These are phyloP conservation scores for Colletotrichum abscissum DNA, from an alignment of 2,329 filamentous ascomycete genomes.

Conservation along the genomic window DNA sequence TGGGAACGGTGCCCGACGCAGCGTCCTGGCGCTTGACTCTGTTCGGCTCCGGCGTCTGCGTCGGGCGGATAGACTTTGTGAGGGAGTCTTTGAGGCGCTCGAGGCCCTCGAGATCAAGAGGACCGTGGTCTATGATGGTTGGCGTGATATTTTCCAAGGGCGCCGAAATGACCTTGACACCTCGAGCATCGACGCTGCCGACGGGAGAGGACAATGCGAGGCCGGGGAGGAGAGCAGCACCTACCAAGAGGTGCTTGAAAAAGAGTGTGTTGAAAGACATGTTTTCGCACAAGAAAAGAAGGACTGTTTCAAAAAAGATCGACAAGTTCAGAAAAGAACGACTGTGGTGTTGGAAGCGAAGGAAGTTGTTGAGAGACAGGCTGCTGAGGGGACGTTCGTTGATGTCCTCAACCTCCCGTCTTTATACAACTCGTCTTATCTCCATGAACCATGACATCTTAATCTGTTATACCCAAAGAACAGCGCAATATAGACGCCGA, in stretches of 20 bases:
- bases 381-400: not conserved
- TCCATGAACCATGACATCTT: not conserved
- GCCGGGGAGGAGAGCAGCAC: not conserved
- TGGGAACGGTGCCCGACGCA: not conserved
- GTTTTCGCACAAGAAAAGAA: not conserved
- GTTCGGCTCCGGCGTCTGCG: not conserved
- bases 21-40: not conserved
- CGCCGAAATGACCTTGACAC: not conserved
- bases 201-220: not conserved
- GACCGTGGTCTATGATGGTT: slow-evolving; percentile 10
- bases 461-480: not conserved
- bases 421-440: not conserved
- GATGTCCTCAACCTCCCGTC: not conserved
- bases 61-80: not conserved
- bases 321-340: not conserved
- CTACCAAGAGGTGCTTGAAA: not conserved
- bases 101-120: slow-evolving; percentile 7
- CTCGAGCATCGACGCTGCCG: not conserved
- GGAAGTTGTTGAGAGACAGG: not conserved
- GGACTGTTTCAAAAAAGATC: not conserved
- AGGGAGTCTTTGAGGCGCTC: slow-evolving; percentile 14
- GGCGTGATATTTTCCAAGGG: not conserved
- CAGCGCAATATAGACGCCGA: not conserved
- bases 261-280: slow-evolving; percentile 2
- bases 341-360: not conserved